Conservation (phyloP, 345 rosid genomes). For the Pseudoturritis turrita region DNA sequence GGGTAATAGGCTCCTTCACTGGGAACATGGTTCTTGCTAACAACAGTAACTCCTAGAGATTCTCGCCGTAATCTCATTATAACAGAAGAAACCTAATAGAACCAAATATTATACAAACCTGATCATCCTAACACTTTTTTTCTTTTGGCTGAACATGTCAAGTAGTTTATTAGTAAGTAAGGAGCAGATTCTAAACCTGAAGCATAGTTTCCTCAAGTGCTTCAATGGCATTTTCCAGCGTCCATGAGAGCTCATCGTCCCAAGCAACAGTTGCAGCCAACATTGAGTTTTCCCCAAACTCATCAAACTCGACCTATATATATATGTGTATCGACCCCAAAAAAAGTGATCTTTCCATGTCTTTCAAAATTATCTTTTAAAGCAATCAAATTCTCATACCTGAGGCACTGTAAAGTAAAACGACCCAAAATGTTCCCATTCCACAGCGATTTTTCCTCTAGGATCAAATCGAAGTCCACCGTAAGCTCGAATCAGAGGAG, state of each 20-base stretch:
- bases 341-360: no score
- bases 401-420: slow-evolving; percentile 85
- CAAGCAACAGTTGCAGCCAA: slow-evolving; percentile 76
- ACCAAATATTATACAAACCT: not conserved
- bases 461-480: slow-evolving; percentile 88
- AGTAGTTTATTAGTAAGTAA: not conserved
- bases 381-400: slow-evolving; percentile 32
- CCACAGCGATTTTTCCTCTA: slow-evolving; percentile 45
- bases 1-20: slow-evolving; percentile 51
- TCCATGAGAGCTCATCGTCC: slow-evolving; percentile 63
- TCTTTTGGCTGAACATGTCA: not conserved
- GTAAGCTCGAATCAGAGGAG: slow-evolving; percentile 81
- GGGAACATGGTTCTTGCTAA: slow-evolving; percentile 63
- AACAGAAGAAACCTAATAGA: slow-evolving; percentile 52
- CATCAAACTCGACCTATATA: slow-evolving; percentile 87
- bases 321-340: slow-evolving; percentile 30
- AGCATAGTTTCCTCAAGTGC: slow-evolving; percentile 43
- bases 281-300: slow-evolving; percentile 62
- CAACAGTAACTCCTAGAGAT: slow-evolving; percentile 42
- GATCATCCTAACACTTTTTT: not conserved
- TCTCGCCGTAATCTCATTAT: slow-evolving; percentile 41
- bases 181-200: slow-evolving; percentile 33
- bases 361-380: not conserved
- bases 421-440: slow-evolving; percentile 81
- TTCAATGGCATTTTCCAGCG: slow-evolving; percentile 52